Percentiles rank a stretch among this genome's conserved stretches.
phyloP scores from a whole-genome alignment of 2,329 filamentous ascomycete genomes.

The Leptographium lundbergii region DNA sequence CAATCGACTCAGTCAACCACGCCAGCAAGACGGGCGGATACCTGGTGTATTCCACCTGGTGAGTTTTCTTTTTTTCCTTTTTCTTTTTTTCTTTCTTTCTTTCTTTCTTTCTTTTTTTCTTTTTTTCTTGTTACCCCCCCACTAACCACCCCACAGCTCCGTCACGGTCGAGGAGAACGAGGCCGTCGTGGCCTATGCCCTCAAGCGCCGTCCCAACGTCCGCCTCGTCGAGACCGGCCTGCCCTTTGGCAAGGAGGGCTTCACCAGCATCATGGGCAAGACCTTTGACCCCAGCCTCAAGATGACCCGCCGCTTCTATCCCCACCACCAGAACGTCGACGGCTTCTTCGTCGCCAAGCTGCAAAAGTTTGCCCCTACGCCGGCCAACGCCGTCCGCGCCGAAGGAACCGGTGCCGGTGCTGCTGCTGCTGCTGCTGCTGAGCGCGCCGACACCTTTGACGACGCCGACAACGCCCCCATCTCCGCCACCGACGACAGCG shows the following conservation, averaged over 20 bases:
- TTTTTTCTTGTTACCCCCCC: no score
- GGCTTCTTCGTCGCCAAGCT: slow-evolving; percentile 98
- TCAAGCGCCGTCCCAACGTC: slow-evolving; percentile 85
- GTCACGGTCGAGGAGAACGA: slow-evolving; percentile 44
- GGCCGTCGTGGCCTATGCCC: slow-evolving; percentile 83
- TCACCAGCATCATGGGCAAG: slow-evolving; percentile 84
- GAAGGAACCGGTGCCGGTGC: slow-evolving; percentile 1
- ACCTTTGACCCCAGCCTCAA: slow-evolving; percentile 77
- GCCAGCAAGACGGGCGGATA: slow-evolving; percentile 93
- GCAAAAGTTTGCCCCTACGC: slow-evolving; percentile 77
- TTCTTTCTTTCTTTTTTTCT: not conserved
- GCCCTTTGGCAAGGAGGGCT: slow-evolving; percentile 83
- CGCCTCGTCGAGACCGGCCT: slow-evolving; percentile 85
- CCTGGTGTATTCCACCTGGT: slow-evolving; percentile 90
- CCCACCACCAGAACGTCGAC: slow-evolving; percentile 65
- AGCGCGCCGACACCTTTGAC: no score
- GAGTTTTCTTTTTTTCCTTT: slow-evolving; percentile 2
- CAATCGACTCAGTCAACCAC: slow-evolving; percentile 90
- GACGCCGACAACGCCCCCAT: not conserved
- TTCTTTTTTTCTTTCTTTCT: not conserved
- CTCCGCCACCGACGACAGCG: slow-evolving; percentile 4
- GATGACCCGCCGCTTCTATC: slow-evolving; percentile 75
- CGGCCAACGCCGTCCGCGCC: slow-evolving; percentile 36
- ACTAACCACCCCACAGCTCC: slow-evolving; percentile 4
- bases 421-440: not conserved